Evolutionary conservation across 495 filamentous ascomycete species (phyloP).

Genomic region (Talaromyces adpressus): DNA sequence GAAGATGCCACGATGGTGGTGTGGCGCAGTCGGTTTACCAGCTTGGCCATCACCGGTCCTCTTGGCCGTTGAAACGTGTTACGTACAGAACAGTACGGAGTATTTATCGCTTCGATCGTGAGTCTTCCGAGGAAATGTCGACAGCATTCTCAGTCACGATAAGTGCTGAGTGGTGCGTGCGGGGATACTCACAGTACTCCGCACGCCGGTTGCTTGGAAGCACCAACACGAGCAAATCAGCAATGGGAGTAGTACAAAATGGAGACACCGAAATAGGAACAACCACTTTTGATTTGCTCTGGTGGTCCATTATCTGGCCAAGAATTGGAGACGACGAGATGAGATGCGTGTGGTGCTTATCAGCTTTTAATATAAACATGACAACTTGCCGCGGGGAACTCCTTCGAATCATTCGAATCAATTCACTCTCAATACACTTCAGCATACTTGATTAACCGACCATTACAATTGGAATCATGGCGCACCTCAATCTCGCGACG

Average conservation of each 20-base stretch:
- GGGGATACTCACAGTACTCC: background rate
- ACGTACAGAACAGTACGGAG: no score
- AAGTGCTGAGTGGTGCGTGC: background rate
- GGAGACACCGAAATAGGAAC: background rate
- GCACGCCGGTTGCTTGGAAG: background rate
- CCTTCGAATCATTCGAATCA: background rate
- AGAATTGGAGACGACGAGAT: background rate
- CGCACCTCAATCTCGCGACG: conserved; percentile 12
- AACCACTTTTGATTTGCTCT: background rate
- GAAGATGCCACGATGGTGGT: background rate
- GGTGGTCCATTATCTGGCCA: background rate
- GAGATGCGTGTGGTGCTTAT: background rate
- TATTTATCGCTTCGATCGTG: background rate
- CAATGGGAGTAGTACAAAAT: background rate
- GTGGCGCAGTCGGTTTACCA: background rate
- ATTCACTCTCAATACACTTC: background rate
- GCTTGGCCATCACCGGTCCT: background rate
- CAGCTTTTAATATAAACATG: conserved; percentile 2
- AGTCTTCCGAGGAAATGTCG: background rate
- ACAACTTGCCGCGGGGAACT: background rate
- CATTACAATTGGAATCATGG: conserved; percentile 6
- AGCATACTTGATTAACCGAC: background rate
- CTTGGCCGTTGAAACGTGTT: background rate
- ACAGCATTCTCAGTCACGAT: background rate
- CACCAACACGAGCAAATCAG: background rate